Conservation (phyloP, 306 rosid species). For the Rubus idaeus region DNA sequence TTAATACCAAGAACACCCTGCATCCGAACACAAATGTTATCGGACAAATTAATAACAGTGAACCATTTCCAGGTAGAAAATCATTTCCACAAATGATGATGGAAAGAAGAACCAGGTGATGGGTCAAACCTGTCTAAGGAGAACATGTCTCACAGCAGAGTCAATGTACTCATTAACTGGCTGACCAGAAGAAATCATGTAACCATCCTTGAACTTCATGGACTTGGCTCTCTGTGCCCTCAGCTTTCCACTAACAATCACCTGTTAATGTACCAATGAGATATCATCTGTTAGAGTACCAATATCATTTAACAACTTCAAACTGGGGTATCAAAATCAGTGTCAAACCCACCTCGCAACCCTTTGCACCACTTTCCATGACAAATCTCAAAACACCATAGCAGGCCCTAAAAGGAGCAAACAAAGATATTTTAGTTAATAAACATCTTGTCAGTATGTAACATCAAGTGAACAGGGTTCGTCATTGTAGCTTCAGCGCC, state of each 20-base stretch:
- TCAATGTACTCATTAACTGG: constrained; percentile 90
- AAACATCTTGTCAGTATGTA: neutral
- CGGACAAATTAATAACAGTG: neutral
- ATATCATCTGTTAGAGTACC: neutral
- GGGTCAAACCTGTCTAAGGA: constrained; percentile 77
- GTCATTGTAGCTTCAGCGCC: neutral
- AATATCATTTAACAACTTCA: neutral
- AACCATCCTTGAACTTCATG: constrained; percentile 94
- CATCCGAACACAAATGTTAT: neutral
- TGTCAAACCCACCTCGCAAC: constrained; percentile 47
- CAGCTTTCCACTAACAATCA: constrained; percentile 83
- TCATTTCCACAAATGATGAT: too few species aligned
- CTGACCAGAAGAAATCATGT: constrained; percentile 95
- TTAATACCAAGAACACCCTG: constrained; percentile 95
- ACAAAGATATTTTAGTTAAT: neutral
- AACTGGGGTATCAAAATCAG: neutral
- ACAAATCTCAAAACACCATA: constrained; percentile 59
- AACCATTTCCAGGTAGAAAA: neutral
- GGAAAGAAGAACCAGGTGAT: neutral
- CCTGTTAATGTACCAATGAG: constrained; percentile 35
- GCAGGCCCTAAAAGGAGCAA: constrained; percentile 44
- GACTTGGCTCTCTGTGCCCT: constrained; percentile 92
- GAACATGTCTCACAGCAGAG: constrained; percentile 91
- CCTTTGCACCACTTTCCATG: constrained; percentile 67
- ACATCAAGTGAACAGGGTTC: neutral